phyloP scores from a whole-genome alignment of 148 eudicot genomes.

The Chenopodium quinoa region DNA sequence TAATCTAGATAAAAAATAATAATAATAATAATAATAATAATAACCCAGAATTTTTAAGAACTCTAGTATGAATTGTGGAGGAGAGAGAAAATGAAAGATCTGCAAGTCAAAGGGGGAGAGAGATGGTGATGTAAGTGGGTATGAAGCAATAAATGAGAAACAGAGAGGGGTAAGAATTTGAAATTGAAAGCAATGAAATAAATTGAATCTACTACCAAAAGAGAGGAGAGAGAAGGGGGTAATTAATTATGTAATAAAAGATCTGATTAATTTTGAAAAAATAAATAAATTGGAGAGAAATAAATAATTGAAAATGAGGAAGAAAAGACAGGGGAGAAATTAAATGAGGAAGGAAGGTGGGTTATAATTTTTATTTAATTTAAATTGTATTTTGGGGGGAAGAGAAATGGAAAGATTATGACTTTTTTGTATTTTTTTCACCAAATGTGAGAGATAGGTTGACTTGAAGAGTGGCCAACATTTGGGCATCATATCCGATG shows the following conservation, averaged over 20 bases:
- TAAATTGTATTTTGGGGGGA: not conserved
- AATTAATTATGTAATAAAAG: slow-evolving; percentile 31
- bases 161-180: slow-evolving; percentile 17
- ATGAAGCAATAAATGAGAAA: slow-evolving; percentile 24
- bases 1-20: too few relatives aligned
- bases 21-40: too few relatives aligned
- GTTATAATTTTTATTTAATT: not conserved
- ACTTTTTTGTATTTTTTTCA: slow-evolving; percentile 26
- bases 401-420: not conserved
- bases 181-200: slow-evolving; percentile 21
- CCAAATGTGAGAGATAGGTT: slow-evolving; percentile 30
- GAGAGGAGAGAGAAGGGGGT: slow-evolving; percentile 11
- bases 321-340: not conserved
- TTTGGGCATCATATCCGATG: slow-evolving; percentile 30
- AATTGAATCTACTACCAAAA: slow-evolving; percentile 18
- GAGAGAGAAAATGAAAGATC: not conserved
- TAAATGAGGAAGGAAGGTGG: not conserved
- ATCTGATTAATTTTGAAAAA: slow-evolving; percentile 6
- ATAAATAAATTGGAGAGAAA: not conserved
- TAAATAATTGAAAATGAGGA: slow-evolving; percentile 12
- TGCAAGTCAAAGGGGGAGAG: slow-evolving; percentile 33
- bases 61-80: not conserved
- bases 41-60: too few relatives aligned
- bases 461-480: slow-evolving; percentile 24
- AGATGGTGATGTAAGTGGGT: slow-evolving; percentile 35